These are phyloP conservation scores for Sporothrix euskadiensis DNA, from an alignment of 2,329 filamentous ascomycete genomes.

Conservation along the genomic window DNA sequence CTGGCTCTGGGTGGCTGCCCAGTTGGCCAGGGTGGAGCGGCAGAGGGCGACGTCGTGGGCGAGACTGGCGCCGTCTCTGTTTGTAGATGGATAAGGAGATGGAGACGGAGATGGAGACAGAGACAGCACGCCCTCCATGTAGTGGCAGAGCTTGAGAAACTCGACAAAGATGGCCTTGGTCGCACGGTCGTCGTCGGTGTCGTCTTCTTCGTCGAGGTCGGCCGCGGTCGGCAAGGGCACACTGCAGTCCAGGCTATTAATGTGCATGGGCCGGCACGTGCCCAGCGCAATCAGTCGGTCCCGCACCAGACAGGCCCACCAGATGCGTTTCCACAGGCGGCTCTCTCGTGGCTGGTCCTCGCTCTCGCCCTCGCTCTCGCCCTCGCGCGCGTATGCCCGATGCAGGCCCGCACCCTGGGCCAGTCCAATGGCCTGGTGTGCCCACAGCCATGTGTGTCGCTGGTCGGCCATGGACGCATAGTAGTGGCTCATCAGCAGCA, in stretches of 20 bases:
- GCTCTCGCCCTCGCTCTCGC: neutral
- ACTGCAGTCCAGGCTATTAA: neutral
- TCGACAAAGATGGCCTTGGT: neutral
- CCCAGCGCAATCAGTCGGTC: neutral
- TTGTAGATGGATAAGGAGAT: no score
- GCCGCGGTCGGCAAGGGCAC: neutral
- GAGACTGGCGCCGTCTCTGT: neutral
- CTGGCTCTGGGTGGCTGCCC: neutral
- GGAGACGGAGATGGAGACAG: neutral
- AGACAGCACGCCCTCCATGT: neutral
- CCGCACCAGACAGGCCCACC: neutral
- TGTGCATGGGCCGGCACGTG: neutral
- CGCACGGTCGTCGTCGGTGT: neutral
- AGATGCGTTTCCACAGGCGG: neutral
- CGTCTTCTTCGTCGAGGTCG: neutral
- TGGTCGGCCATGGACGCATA: slow-evolving; percentile 1
- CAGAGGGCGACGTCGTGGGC: neutral
- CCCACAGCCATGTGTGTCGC: neutral
- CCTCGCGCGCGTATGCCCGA: neutral
- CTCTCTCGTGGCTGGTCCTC: neutral
- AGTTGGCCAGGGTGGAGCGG: neutral
- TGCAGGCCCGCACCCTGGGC: neutral
- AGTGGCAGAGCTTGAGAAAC: neutral
- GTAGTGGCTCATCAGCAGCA: neutral
- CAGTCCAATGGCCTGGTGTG: neutral